Conservation (phyloP, 1,284 basidiomycete genomes). For the Sutorius eximius region DNA sequence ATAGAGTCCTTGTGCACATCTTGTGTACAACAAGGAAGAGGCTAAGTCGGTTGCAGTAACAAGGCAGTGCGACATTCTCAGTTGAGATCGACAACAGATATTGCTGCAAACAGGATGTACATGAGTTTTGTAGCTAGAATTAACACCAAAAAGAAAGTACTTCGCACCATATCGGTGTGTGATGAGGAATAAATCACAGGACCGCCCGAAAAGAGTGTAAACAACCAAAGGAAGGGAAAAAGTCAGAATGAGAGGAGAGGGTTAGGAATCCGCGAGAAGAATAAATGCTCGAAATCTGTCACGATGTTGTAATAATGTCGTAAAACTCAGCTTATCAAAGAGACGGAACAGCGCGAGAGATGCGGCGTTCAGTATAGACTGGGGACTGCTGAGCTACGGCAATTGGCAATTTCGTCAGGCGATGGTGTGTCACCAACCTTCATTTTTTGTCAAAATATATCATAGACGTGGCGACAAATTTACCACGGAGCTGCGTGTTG, state of each 20-base stretch:
- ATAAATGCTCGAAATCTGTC: slow-evolving; percentile 19
- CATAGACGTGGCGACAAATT: slow-evolving; percentile 7
- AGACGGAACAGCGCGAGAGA: slow-evolving; percentile 21
- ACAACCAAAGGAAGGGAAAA: slow-evolving; percentile 7
- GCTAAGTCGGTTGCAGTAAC: slow-evolving; percentile 4
- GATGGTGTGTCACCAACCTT: slow-evolving; percentile 6
- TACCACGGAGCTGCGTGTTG: not conserved
- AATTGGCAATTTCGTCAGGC: slow-evolving; percentile 24
- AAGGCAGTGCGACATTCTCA: slow-evolving; percentile 11
- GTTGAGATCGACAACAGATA: slow-evolving; percentile 25
- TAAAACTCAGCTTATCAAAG: slow-evolving; percentile 31
- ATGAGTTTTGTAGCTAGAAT: slow-evolving; percentile 9
- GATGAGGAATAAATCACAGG: slow-evolving; percentile 1
- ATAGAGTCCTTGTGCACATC: slow-evolving; percentile 45
- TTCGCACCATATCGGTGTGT: not conserved
- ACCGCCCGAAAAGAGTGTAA: not conserved
- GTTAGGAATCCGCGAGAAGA: slow-evolving; percentile 12
- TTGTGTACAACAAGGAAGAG: slow-evolving; percentile 32
- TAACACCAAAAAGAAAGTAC: not conserved
- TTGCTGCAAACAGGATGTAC: slow-evolving; percentile 13
- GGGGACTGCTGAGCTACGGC: slow-evolving; percentile 11
- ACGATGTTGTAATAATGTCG: slow-evolving; percentile 34
- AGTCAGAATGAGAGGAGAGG: slow-evolving; percentile 2
- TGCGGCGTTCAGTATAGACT: slow-evolving; percentile 11
- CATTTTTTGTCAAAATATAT: slow-evolving; percentile 9